Conservation (phyloP, 2,329 filamentous ascomycete species). For the Neospermospora avenae region DNA sequence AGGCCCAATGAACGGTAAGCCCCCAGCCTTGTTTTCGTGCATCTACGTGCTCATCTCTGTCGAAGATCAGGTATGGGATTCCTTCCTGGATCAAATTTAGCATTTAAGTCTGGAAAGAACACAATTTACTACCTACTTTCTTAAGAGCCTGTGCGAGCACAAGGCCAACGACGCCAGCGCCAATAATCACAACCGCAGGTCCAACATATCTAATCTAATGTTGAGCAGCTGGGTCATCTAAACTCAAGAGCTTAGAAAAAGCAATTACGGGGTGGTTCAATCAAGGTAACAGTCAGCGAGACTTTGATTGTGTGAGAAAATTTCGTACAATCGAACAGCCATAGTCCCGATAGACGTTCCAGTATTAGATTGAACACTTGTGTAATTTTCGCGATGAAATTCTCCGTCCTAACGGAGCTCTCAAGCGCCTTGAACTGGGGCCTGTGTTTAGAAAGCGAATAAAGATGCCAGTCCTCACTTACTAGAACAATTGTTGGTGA, state of each 20-base stretch:
- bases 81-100: background rate
- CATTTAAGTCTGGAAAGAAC: background rate
- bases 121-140: conserved; percentile 3
- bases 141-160: conserved; percentile 34
- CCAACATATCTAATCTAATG: background rate
- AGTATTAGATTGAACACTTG: too few relatives aligned
- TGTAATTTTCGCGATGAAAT: too few relatives aligned
- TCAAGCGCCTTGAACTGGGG: too few relatives aligned
- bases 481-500: background rate
- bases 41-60: conserved; percentile 48
- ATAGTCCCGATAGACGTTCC: too few relatives aligned
- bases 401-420: too few relatives aligned
- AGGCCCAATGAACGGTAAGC: conserved; percentile 60
- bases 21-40: conserved; percentile 57
- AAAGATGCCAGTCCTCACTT: background rate
- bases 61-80: conserved; percentile 53
- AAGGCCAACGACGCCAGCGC: conserved; percentile 36
- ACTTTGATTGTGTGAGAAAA: too few relatives aligned
- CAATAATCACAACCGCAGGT: conserved; percentile 31
- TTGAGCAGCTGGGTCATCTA: background rate
- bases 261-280: too few relatives aligned
- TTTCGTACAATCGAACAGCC: too few relatives aligned
- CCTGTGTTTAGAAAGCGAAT: too few relatives aligned
- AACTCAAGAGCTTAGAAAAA: background rate
- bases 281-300: too few relatives aligned